Base-by-base conservation (phyloP, 495 filamentous ascomycete genomes). In the Elasticomyces elasticus region DNA sequence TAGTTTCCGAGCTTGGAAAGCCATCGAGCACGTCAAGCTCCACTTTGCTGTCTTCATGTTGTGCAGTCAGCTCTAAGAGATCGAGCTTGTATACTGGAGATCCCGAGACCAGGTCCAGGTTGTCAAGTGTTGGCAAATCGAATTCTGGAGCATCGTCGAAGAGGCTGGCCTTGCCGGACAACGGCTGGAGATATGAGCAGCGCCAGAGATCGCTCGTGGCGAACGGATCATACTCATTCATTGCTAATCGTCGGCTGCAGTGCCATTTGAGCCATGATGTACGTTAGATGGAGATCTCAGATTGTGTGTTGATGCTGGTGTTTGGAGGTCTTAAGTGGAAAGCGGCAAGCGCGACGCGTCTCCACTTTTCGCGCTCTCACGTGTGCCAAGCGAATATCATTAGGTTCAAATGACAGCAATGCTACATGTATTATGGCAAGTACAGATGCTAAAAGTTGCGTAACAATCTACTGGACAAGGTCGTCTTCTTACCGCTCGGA, bases 181-280 rank as follows among this genome's bases (percentile, higher is more conserved):
- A 22, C n/a, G 15, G 50, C 28, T 17, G 25, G n/a, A 27, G 38
- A 6, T 5, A 5, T 6, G 38, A 27, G 6, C 20, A 24, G 2
- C 19, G n/a, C 50, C 50, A 52, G 11, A 44, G 3, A 24, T 52
- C 50, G 40, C n/a, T 24, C 20, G 44, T n/a, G 13, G 35, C 50
- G 50, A 52, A 52, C 6, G 50, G 43, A 23, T 46, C 25, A n/a
- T 40, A 23, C 25, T 35, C 11, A 15, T 6, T n/a, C 17, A 20
- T 40, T 19, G 5, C 33, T n/a, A n/a, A n/a, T n/a, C n/a, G n/a
- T n/a, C n/a, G n/a, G n/a, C n/a, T n/a, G n/a, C n/a, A n/a, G n/a
- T n/a, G n/a, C n/a, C n/a, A n/a, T n/a, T n/a, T n/a, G n/a, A n/a
- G n/a, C n/a, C n/a, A n/a, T n/a, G n/a, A n/a, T n/a, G n/a, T n/a